A percentile compares a stretch with the other conserved stretches of the same genome.
phyloP scores from a whole-genome alignment of 1,284 basidiomycete genomes.

The Ceratobasidium sp. region DNA sequence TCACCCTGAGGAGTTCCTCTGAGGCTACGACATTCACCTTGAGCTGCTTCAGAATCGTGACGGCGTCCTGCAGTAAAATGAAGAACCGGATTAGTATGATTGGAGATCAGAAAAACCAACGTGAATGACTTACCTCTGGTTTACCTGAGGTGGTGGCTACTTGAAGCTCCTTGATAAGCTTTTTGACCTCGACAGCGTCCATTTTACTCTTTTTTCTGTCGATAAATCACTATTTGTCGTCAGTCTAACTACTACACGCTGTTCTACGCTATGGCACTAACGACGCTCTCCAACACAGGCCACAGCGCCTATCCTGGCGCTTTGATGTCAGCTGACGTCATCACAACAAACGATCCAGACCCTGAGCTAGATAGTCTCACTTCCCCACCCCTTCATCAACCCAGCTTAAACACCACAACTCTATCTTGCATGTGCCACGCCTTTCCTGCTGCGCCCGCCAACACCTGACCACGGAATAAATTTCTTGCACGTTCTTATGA shows the following conservation, averaged over 20 bases:
- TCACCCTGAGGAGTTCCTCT: conserved; percentile 87
- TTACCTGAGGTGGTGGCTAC: conserved; percentile 61
- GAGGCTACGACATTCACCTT: conserved; percentile 84
- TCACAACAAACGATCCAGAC: no score
- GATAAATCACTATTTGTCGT: conserved; percentile 19
- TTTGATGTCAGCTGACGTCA: neutral
- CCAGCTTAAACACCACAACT: no score
- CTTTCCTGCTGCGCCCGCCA: no score
- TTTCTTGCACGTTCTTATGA: neutral
- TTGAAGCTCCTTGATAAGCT: conserved; percentile 81
- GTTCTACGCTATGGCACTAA: conserved; percentile 19
- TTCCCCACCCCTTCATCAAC: no score
- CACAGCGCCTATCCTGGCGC: conserved; percentile 3
- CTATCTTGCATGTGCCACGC: no score
- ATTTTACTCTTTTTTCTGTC: conserved; percentile 26
- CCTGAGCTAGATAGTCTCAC: no score
- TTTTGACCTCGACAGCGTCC: conserved; percentile 71
- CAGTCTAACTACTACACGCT: conserved; percentile 39
- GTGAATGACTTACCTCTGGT: conserved; percentile 65
- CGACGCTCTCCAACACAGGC: neutral
- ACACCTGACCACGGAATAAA: no score
- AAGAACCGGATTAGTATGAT: conserved; percentile 52
- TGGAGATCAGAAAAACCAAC: conserved; percentile 55
- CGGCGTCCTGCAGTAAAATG: conserved; percentile 67
- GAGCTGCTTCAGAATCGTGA: conserved; percentile 74